Conservation (phyloP, 768 basidiomycete genomes). For the Lactifluus piperatus region DNA sequence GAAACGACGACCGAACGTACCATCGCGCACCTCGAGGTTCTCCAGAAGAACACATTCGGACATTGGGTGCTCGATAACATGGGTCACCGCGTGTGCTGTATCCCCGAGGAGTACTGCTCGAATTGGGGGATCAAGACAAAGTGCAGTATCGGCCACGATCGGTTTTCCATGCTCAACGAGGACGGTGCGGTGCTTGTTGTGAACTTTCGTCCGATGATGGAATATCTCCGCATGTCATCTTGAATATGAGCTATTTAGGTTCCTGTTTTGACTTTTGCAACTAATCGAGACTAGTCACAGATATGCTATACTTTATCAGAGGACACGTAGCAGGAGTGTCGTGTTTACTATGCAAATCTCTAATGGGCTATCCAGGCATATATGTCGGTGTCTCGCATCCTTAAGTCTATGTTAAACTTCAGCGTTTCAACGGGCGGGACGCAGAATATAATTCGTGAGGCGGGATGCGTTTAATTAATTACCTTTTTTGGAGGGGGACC, state of each 20-base stretch:
- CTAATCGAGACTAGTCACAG: not conserved
- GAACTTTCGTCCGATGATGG: constrained; percentile 9
- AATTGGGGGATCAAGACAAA: not conserved
- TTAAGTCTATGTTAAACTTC: too few relatives aligned
- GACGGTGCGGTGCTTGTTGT: constrained; percentile 1
- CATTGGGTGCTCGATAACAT: constrained; percentile 13
- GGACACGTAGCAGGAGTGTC: too few relatives aligned
- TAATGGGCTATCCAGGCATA: too few relatives aligned
- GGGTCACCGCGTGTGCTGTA: constrained; percentile 10
- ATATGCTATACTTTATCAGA: too few relatives aligned
- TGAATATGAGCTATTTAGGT: not conserved
- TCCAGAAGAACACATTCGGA: not conserved
- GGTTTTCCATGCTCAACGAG: not conserved
- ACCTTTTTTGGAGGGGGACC: too few relatives aligned
- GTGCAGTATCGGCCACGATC: not conserved
- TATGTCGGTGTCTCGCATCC: too few relatives aligned
- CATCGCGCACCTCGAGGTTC: constrained; percentile 7
- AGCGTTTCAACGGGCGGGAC: too few relatives aligned
- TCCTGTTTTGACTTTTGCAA: not conserved
- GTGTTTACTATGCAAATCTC: too few relatives aligned
- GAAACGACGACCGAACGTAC: not conserved
- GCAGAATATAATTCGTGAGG: too few relatives aligned
- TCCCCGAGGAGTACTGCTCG: constrained; percentile 13
- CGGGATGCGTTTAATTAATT: too few relatives aligned
- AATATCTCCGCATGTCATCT: not conserved